phyloP scores from a whole-genome alignment of 371 early-diverging fungal species.

The Syncephalastrum contaminatum region DNA sequence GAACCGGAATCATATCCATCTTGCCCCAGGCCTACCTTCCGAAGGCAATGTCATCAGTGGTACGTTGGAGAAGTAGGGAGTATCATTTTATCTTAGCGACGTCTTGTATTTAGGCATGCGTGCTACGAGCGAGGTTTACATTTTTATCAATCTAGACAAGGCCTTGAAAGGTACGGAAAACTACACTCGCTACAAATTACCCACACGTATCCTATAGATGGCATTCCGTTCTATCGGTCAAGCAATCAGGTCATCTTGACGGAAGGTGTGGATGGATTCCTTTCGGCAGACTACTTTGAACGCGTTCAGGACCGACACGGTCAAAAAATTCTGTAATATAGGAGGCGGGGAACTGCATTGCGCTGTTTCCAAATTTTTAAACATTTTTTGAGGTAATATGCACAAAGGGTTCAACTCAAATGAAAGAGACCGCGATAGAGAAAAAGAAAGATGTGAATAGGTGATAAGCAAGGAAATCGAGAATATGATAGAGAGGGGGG shows the following conservation, averaged over 20 bases:
- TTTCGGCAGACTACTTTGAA: constrained; percentile 65
- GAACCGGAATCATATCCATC: constrained; percentile 90
- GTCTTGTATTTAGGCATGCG: constrained; percentile 57
- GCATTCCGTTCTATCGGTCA: constrained; percentile 73
- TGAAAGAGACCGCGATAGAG: not conserved
- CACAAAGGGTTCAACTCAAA: too few species aligned
- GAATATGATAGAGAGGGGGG: not conserved
- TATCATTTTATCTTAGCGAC: not conserved
- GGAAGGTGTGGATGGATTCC: constrained; percentile 62
- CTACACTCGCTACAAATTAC: not conserved
- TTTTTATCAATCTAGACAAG: constrained; percentile 67
- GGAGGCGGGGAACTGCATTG: too few species aligned
- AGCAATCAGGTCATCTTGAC: constrained; percentile 81
- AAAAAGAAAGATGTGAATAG: constrained; percentile 9
- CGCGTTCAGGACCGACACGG: constrained; percentile 45
- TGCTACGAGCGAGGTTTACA: constrained; percentile 58
- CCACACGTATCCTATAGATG: constrained; percentile 41
- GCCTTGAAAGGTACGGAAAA: constrained; percentile 60
- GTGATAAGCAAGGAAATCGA: constrained; percentile 8
- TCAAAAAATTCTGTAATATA: not conserved
- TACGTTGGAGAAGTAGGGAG: not conserved
- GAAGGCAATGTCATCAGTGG: constrained; percentile 69
- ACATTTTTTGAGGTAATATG: too few species aligned
- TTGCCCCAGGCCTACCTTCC: constrained; percentile 72
- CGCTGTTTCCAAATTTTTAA: too few species aligned